A percentile compares a stretch with the other conserved stretches of the same genome.
Conservation (phyloP, 1,284 basidiomycete genomes). For the Grifola frondosa region DNA sequence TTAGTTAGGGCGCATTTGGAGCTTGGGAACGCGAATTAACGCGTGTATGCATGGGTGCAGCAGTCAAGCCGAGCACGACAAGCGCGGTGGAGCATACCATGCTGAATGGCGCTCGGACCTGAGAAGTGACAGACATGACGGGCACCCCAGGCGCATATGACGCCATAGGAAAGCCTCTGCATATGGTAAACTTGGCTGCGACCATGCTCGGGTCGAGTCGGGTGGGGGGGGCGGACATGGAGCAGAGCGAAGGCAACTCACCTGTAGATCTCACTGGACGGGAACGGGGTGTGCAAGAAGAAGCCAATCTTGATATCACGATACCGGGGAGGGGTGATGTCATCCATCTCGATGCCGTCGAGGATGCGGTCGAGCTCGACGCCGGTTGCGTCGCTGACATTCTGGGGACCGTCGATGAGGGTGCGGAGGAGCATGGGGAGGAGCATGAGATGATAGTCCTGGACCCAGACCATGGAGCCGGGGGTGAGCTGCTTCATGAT, state of each 20-base stretch:
- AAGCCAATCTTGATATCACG: constrained; percentile 90
- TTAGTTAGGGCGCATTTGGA: background rate
- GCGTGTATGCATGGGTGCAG: background rate
- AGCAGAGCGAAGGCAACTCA: constrained; percentile 36
- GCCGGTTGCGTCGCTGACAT: constrained; percentile 61
- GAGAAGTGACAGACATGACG: no score
- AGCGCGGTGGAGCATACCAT: constrained; percentile 1
- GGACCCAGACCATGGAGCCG: constrained; percentile 98
- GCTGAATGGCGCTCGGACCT: no score
- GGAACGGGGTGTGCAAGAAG: constrained; percentile 99
- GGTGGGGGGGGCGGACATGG: constrained; percentile 2
- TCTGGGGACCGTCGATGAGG: constrained; percentile 73
- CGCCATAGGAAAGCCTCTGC: no score
- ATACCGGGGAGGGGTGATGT: constrained; percentile 40
- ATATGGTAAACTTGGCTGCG: no score
- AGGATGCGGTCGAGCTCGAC: constrained; percentile 74
- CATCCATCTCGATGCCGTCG: constrained; percentile 70
- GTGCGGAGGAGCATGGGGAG: constrained; percentile 92
- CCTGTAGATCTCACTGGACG: constrained; percentile 97
- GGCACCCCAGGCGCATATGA: no score
- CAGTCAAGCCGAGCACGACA: constrained; percentile 3
- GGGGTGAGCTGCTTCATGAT: constrained; percentile 77
- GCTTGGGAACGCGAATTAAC: background rate
- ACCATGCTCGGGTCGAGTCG: no score
- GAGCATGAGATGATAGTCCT: constrained; percentile 98